phyloP scores from a whole-genome alignment of 2,329 filamentous ascomycete species.

The Alternaria sp. region DNA sequence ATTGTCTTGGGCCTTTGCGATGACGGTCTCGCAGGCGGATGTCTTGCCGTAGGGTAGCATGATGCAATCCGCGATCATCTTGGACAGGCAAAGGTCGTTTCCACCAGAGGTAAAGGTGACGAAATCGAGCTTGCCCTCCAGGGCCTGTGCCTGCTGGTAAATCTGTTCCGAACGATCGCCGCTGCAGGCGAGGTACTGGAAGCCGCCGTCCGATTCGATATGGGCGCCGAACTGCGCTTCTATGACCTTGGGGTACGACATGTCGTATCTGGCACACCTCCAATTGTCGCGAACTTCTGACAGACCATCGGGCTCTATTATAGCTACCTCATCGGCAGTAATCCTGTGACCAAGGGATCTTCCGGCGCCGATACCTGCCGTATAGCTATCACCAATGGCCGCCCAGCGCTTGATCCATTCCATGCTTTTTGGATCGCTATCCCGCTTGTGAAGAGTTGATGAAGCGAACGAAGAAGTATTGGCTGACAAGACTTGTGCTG shows the following conservation, averaged over 20 bases:
- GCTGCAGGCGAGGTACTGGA: slow-evolving; percentile 8
- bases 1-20: slow-evolving; percentile 6
- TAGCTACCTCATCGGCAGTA: not conserved
- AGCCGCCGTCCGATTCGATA: slow-evolving; percentile 3
- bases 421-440: not conserved
- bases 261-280: slow-evolving; percentile 1
- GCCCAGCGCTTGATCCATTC: slow-evolving; percentile 7
- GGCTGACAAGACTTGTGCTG: no score
- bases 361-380: slow-evolving; percentile 2
- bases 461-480: no score
- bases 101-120: slow-evolving; percentile 4
- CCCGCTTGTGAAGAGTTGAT: not conserved
- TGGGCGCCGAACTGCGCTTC: slow-evolving; percentile 7
- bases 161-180: slow-evolving; percentile 5
- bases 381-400: slow-evolving; percentile 7
- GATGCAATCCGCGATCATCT: slow-evolving; percentile 3
- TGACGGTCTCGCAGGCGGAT: slow-evolving; percentile 1
- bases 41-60: slow-evolving; percentile 4
- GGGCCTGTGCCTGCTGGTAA: not conserved
- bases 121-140: slow-evolving; percentile 4
- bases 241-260: slow-evolving; percentile 5
- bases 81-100: not conserved
- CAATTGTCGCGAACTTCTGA: not conserved
- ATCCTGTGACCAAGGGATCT: not conserved
- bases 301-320: not conserved